A percentile compares a stretch with the other conserved stretches of the same genome.
These are phyloP conservation scores for Auricularia cornea DNA, from an alignment of 768 basidiomycete species.

Conservation along the genomic window DNA sequence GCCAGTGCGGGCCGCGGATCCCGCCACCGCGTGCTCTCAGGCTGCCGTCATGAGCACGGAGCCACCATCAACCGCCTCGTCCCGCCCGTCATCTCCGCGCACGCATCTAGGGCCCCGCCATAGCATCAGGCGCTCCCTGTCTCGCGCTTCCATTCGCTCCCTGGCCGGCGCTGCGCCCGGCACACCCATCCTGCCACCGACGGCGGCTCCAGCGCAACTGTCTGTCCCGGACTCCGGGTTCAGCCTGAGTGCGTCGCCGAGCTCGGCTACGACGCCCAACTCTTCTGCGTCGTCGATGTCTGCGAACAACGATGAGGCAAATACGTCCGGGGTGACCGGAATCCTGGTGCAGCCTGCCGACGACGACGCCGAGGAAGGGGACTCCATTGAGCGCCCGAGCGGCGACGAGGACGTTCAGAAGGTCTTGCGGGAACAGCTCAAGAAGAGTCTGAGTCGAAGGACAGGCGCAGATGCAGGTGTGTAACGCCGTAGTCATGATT, in stretches of 20 bases:
- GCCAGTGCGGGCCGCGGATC: too few relatives aligned
- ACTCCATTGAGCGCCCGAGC: conserved; percentile 26
- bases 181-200: not conserved
- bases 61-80: not conserved
- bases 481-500: conserved; percentile 28
- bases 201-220: not conserved
- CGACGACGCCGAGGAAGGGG: not conserved
- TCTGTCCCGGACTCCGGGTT: not conserved
- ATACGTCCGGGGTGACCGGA: not conserved
- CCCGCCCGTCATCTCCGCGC: not conserved
- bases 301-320: not conserved
- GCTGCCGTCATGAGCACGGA: not conserved
- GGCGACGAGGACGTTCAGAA: conserved; percentile 54
- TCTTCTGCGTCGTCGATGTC: not conserved
- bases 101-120: not conserved
- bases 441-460: conserved; percentile 53
- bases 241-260: not conserved
- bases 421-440: conserved; percentile 59
- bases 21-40: too few relatives aligned
- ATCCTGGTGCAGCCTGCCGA: not conserved
- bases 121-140: not conserved
- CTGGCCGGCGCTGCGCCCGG: not conserved
- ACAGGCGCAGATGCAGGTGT: conserved; percentile 27
- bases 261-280: not conserved
- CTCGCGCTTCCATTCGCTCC: not conserved